These are phyloP conservation scores for Juglanconis sp. DNA, from an alignment of 2,329 filamentous ascomycete species.

Conservation along the genomic window DNA sequence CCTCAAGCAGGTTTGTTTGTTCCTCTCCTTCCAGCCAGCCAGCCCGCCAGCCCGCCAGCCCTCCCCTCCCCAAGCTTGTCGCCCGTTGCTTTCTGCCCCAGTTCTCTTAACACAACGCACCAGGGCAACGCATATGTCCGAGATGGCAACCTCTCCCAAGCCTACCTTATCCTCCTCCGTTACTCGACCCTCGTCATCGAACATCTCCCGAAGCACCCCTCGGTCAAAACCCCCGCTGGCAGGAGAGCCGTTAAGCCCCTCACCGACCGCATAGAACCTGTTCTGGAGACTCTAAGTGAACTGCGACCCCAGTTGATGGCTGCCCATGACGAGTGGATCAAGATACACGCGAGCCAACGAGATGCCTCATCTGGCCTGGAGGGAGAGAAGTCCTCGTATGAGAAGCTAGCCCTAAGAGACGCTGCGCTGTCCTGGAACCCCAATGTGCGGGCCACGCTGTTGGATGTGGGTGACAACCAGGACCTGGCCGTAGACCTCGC, in stretches of 20 bases:
- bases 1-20: constrained; percentile 68
- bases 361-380: constrained; percentile 20
- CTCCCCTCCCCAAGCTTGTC: background rate
- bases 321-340: constrained; percentile 66
- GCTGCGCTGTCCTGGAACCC: constrained; percentile 51
- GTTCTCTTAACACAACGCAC: background rate
- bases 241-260: constrained; percentile 58
- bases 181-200: constrained; percentile 82
- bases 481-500: constrained; percentile 76
- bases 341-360: constrained; percentile 42
- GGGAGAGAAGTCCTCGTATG: constrained; percentile 33
- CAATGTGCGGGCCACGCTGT: constrained; percentile 46
- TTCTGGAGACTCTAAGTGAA: constrained; percentile 69
- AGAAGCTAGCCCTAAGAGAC: constrained; percentile 52
- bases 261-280: constrained; percentile 48
- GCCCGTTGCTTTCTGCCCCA: background rate
- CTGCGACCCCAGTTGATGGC: constrained; percentile 76
- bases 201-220: constrained; percentile 71
- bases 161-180: constrained; percentile 87
- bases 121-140: constrained; percentile 81
- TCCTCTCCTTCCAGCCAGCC: too few species aligned
- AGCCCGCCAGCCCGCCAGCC: background rate
- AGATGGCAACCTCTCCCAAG: constrained; percentile 82
- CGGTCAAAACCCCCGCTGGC: constrained; percentile 64
- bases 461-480: constrained; percentile 69